Percentiles rank a stretch among this genome's conserved stretches.
These are phyloP conservation scores for Fusarium sp. DNA, from an alignment of 2,329 filamentous ascomycete genomes.

Conservation along the genomic window DNA sequence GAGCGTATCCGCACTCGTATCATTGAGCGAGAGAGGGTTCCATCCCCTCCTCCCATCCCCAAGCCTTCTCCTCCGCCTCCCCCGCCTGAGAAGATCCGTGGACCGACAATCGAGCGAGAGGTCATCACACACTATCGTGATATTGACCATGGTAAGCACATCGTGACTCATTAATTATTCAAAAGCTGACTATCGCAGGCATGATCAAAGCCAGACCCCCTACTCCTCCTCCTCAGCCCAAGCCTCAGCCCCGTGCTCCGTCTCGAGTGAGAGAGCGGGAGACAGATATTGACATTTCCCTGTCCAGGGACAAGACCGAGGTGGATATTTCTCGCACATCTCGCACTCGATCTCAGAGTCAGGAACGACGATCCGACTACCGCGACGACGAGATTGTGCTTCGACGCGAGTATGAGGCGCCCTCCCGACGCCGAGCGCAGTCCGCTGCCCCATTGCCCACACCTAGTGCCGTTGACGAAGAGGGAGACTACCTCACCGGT, in stretches of 20 bases:
- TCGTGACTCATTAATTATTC: neutral
- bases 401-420: conserved; percentile 67
- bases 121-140: conserved; percentile 91
- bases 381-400: conserved; percentile 78
- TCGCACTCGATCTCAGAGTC: conserved; percentile 56
- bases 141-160: conserved; percentile 83
- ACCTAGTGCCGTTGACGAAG: conserved; percentile 64
- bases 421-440: conserved; percentile 66
- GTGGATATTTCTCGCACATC: conserved; percentile 67
- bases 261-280: conserved; percentile 64
- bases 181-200: conserved; percentile 56
- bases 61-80: conserved; percentile 69
- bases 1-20: conserved; percentile 67
- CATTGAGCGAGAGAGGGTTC: conserved; percentile 61
- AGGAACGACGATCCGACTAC: conserved; percentile 59
- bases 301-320: conserved; percentile 68
- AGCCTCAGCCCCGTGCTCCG: conserved; percentile 62
- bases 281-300: conserved; percentile 74
- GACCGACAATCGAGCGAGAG: conserved; percentile 87
- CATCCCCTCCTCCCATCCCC: conserved; percentile 57
- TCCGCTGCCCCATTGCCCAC: conserved; percentile 64
- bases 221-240: conserved; percentile 63
- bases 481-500: conserved; percentile 73
- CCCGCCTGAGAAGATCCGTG: conserved; percentile 77
- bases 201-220: conserved; percentile 61